Percentiles rank a stretch among this genome's conserved stretches.
These are phyloP conservation scores for Clavispora carvajalis DNA, from an alignment of 805 yeast species.

Conservation along the genomic window DNA sequence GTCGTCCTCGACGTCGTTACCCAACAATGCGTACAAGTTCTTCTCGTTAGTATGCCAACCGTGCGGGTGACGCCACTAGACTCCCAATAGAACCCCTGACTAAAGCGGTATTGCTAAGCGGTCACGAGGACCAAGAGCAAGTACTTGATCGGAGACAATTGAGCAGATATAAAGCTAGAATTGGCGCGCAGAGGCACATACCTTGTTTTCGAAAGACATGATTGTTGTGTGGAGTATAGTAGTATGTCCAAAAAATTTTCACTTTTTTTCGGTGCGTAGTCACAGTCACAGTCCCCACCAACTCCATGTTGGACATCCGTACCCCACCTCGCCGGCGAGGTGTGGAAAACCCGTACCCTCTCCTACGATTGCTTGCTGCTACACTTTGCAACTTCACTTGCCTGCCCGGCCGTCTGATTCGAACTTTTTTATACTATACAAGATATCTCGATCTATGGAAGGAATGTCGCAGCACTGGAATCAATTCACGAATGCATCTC, in stretches of 20 bases:
- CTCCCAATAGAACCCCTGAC: too few species aligned
- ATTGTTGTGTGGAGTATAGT: constrained; percentile 7
- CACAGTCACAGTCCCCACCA: constrained; percentile 11
- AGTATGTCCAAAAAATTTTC: constrained; percentile 15
- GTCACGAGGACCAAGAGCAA: too few species aligned
- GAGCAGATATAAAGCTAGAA: background rate
- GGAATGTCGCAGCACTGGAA: background rate
- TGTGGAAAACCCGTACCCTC: background rate
- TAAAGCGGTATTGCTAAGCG: too few species aligned
- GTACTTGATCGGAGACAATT: background rate
- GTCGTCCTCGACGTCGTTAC: constrained; percentile 85
- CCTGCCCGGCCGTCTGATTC: background rate
- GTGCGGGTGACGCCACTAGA: too few species aligned
- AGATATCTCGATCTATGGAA: background rate
- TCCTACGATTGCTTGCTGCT: background rate
- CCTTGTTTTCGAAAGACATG: constrained; percentile 47
- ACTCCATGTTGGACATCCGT: background rate
- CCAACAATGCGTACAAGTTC: constrained; percentile 81
- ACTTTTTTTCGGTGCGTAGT: constrained; percentile 14
- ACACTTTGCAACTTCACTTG: background rate
- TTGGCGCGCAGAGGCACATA: constrained; percentile 21
- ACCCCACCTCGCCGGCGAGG: too few species aligned
- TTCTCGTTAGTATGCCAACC: constrained; percentile 17
- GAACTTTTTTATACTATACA: background rate
- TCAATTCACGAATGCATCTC: constrained; percentile 30